Evolutionary conservation across 441 rosid species (phyloP), one percentile per base, ranked within the genome.

Genomic region (Viola pubescens): DNA sequence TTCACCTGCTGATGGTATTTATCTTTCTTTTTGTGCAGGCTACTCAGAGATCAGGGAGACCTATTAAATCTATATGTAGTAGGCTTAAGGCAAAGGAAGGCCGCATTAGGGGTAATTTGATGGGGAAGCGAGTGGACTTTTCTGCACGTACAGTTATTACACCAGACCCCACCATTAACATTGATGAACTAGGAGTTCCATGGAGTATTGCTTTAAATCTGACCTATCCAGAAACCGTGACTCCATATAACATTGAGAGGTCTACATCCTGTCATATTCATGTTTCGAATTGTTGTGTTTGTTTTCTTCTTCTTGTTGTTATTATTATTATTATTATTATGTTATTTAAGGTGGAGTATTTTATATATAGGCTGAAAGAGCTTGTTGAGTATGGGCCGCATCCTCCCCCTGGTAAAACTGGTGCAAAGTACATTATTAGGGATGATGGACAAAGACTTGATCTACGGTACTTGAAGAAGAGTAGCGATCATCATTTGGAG

Each of bases 61-160:
- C 99, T 51, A 94, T 94, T 57, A 94, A 94, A 78, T 94, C 99
- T 5, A 90, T 94, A 42, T 90, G 99, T 68, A 94, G 96, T 68
- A 81, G 99, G 73, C 94, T 94, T 62, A 94, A 94, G 83, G 99
- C 97, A 16, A 94, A 94, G 77, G 97, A 94, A 73, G 97, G 99
- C 56, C 81, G 97, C 46, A 88, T 94, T 73, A 84, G 99, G 71
- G 99, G 99, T 47, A 94, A 94, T 63, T 70, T 94, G 79, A 90
- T 94, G 99, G 99, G 99, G 7, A 94, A 94, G 64, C 81, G 97
- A n/a, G 97, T 94, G n/a, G 95, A 94, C 74, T 88, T 94, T 75
- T 94, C 97, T 2, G 97, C 97, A 37, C 85, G 95, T 63, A 94
- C 97, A 13, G 95, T 90, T 70, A 94, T 90, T 57, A 94, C 99